These are phyloP conservation scores for Sporothrix schenckii DNA, from an alignment of 2,329 filamentous ascomycete genomes.

Conservation along the genomic window DNA sequence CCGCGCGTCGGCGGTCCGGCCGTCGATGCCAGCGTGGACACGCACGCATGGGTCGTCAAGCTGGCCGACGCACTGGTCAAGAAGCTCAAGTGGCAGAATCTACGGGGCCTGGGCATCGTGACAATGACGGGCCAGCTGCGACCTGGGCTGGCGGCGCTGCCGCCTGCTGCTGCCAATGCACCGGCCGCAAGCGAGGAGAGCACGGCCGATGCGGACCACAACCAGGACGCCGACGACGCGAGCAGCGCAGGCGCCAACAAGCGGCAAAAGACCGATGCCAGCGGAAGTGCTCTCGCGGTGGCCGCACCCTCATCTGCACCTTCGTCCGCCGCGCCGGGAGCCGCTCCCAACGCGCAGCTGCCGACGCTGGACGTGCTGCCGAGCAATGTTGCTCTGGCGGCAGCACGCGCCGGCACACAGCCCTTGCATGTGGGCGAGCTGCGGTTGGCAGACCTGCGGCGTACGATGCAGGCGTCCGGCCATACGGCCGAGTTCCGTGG, in stretches of 20 bases:
- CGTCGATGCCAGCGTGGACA: slow-evolving; percentile 93
- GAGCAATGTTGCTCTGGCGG: slow-evolving; percentile 42
- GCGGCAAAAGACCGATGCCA: slow-evolving; percentile 52
- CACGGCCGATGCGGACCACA: slow-evolving; percentile 30
- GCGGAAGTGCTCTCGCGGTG: neutral
- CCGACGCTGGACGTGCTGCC: slow-evolving; percentile 61
- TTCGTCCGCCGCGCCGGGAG: slow-evolving; percentile 36
- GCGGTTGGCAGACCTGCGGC: slow-evolving; percentile 81
- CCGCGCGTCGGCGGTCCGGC: slow-evolving; percentile 67
- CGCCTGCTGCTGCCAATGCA: neutral
- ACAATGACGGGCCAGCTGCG: slow-evolving; percentile 78
- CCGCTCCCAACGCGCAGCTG: slow-evolving; percentile 37
- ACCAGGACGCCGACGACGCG: slow-evolving; percentile 53
- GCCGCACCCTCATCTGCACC: slow-evolving; percentile 32
- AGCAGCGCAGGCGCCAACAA: slow-evolving; percentile 46
- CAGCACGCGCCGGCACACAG: slow-evolving; percentile 75
- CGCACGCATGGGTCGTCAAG: slow-evolving; percentile 95
- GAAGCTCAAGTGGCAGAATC: slow-evolving; percentile 91
- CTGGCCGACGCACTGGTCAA: slow-evolving; percentile 82
- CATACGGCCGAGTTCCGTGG: slow-evolving; percentile 91
- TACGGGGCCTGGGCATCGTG: slow-evolving; percentile 85
- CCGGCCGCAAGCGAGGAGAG: slow-evolving; percentile 49
- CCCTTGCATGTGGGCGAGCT: slow-evolving; percentile 94
- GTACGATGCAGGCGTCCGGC: slow-evolving; percentile 77
- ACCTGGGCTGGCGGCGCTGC: slow-evolving; percentile 41